Base-by-base conservation (phyloP, 441 rosid genomes). In the Pelargonium cotyledonis region DNA sequence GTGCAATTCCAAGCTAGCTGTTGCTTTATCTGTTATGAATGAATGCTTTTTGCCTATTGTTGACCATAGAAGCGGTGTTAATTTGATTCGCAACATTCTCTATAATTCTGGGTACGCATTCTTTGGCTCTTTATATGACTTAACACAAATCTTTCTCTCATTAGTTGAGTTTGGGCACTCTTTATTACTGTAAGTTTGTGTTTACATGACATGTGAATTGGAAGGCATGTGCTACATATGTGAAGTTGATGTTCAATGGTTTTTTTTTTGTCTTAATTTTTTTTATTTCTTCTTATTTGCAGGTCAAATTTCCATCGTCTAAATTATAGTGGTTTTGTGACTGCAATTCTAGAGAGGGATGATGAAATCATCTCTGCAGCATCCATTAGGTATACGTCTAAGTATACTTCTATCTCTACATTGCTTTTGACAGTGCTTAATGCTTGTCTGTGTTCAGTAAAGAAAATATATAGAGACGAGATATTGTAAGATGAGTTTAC, bases 301-400 rank as follows among this genome's bases (percentile, higher is more conserved):
- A 95, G 99, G 80, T 95, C 99, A 72, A 95, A 90, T 81, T 89
- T 89, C 75, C 84, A 82, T 51, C 82, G 98, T 69, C 80, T 90
- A 65, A 84, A 92, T 74, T 95, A 80, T 72, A 75, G 86, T 76
- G 88, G 83, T 67, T 95, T 95, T 81, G 75, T 83, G 57, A 90
- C 96, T 18, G 88, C 87, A 58, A 80, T 89, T 83, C 81, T 95
- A 73, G 98, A 92, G 82, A 88, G 80, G 78, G 95, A 86, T 58
- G 99, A 92, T 78, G 99, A 95, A 81, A 79, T 88, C 41, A 73
- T 86, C 64, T 78, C 83, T 77, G 97, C 86, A 69, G 99, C 99
- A 68, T 86, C 99, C 70, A 87, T 95, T 75, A 86, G 99, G 99
- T 92, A 80, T 70, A 63, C 75, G 66, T 8, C 55, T 68, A 38